A percentile compares a stretch with the other conserved stretches of the same genome.
These are phyloP conservation scores for Achlya hypogyna DNA, from an alignment of 352 stramenopile genomes.

Conservation along the genomic window DNA sequence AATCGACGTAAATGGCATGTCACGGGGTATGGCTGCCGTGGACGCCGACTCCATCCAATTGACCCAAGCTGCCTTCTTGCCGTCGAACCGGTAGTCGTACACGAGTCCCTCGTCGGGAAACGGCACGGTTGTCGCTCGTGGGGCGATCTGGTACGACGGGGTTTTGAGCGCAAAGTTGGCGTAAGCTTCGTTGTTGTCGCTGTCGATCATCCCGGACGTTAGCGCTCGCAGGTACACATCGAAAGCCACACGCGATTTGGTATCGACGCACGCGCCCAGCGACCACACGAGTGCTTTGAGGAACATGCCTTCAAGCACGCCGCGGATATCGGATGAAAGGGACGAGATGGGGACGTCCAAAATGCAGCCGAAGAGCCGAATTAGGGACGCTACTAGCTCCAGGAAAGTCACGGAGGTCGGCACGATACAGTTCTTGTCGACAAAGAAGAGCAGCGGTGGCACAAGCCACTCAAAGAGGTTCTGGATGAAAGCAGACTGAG, in stretches of 20 bases:
- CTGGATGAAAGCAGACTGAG: conserved; percentile 40
- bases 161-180: conserved; percentile 84
- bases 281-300: conserved; percentile 86
- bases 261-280: conserved; percentile 87
- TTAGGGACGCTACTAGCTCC: conserved; percentile 81
- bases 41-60: conserved; percentile 55
- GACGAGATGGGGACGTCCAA: conserved; percentile 42
- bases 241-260: conserved; percentile 70
- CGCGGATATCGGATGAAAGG: conserved; percentile 52
- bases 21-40: conserved; percentile 39
- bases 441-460: conserved; percentile 85
- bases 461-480: conserved; percentile 87
- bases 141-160: conserved; percentile 45
- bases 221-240: conserved; percentile 78
- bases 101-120: conserved; percentile 65
- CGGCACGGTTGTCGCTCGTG: conserved; percentile 27
- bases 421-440: conserved; percentile 81
- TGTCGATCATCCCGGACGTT: conserved; percentile 31
- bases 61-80: conserved; percentile 70
- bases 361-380: conserved; percentile 76
- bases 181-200: conserved; percentile 33
- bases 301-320: conserved; percentile 79
- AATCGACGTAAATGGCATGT: conserved; percentile 81
- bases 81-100: conserved; percentile 89
- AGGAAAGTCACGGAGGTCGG: conserved; percentile 84